Evolutionary conservation across 1,284 basidiomycete species (phyloP).

Genomic region (Cystobasidiaceae sp.): DNA sequence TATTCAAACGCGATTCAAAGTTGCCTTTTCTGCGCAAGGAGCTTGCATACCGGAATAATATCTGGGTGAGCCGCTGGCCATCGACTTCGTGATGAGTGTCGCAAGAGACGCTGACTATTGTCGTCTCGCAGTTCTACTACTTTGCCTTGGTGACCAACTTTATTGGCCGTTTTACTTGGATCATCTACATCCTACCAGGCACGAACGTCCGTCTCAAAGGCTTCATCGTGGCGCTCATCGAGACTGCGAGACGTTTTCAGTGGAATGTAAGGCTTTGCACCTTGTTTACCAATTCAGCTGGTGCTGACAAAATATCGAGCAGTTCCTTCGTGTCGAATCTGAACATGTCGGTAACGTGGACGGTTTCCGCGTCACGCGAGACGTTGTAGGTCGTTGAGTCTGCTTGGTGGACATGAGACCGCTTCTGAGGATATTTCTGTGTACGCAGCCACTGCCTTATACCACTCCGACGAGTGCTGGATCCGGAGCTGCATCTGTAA

Average conservation of each 20-base stretch:
- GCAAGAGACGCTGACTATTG: too few relatives aligned
- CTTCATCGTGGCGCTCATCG: slow-evolving; percentile 22
- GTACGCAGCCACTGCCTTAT: slow-evolving; percentile 13
- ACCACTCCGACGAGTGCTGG: neutral
- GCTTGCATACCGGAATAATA: slow-evolving; percentile 37
- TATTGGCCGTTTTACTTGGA: slow-evolving; percentile 39
- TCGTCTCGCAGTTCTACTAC: slow-evolving; percentile 35
- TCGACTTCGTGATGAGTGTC: too few relatives aligned
- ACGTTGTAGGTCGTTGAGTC: slow-evolving; percentile 6
- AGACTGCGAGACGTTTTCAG: slow-evolving; percentile 26
- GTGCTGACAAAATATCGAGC: neutral
- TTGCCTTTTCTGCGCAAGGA: slow-evolving; percentile 37
- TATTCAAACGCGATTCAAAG: slow-evolving; percentile 33
- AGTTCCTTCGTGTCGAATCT: slow-evolving; percentile 28
- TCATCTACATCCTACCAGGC: slow-evolving; percentile 4
- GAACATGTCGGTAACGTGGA: slow-evolving; percentile 29
- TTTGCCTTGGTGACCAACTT: slow-evolving; percentile 36
- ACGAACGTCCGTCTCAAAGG: slow-evolving; percentile 10
- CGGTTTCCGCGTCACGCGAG: slow-evolving; percentile 32
- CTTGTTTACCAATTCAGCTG: neutral
- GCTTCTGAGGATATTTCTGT: neutral
- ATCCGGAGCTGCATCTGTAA: slow-evolving; percentile 1
- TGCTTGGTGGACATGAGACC: neutral
- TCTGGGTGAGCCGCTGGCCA: slow-evolving; percentile 29
- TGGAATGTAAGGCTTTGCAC: slow-evolving; percentile 25